phyloP scores from a whole-genome alignment of 208 protist species.

The Acanthamoeba castellanii region DNA sequence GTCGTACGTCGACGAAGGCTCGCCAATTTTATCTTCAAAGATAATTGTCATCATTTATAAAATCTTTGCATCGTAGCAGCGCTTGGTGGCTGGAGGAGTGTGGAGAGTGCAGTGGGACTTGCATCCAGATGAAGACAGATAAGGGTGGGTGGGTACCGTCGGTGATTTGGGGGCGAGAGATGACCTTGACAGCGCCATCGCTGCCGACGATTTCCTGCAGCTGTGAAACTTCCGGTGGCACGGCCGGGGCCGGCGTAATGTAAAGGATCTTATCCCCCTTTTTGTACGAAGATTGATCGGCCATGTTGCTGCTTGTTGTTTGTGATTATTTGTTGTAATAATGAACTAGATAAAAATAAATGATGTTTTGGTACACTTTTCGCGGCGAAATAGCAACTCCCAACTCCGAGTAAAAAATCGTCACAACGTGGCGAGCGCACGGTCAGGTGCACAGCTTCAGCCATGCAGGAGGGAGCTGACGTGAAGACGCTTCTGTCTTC shows the following conservation, averaged over 20 bases:
- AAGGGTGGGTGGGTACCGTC: not conserved
- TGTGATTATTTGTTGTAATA: no score
- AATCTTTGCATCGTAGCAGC: not conserved
- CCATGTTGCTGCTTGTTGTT: no score
- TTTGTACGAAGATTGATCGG: not conserved
- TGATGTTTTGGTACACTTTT: no score
- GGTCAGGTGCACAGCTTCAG: no score
- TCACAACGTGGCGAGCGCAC: no score
- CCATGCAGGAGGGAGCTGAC: no score
- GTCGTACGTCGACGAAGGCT: not conserved
- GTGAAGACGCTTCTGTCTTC: no score
- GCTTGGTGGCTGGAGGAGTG: not conserved
- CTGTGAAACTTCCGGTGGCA: not conserved
- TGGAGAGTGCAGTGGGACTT: no score
- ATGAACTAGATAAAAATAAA: no score
- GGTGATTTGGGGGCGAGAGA: not conserved
- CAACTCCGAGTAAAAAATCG: no score
- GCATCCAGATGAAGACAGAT: no score
- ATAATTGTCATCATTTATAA: not conserved
- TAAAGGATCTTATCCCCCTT: not conserved
- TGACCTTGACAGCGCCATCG: not conserved
- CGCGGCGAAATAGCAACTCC: no score
- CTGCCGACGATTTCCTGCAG: constrained; percentile 11
- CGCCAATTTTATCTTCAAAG: not conserved
- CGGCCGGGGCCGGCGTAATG: not conserved